Percentiles rank a stretch among this genome's conserved stretches.
These are phyloP conservation scores for Chrysanthemum seticuspe DNA, from an alignment of 129 eudicot species.

Conservation along the genomic window DNA sequence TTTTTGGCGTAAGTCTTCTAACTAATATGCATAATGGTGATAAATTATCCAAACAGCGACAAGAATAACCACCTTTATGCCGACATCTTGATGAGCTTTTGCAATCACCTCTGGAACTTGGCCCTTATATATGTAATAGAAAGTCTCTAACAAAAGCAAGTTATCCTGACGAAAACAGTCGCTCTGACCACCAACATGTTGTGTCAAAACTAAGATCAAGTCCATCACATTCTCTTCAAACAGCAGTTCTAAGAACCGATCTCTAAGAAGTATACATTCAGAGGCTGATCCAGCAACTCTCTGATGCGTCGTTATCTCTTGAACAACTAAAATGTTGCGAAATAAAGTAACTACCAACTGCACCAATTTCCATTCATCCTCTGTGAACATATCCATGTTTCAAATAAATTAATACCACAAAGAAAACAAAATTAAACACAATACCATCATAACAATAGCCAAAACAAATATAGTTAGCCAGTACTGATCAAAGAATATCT, in stretches of 20 bases:
- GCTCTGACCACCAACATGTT: slow-evolving; percentile 72
- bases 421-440: no score
- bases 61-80: no score
- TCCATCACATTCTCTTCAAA: slow-evolving; percentile 95
- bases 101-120: slow-evolving; percentile 81
- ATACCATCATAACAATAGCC: no score
- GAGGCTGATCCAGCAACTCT: slow-evolving; percentile 70
- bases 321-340: slow-evolving; percentile 82
- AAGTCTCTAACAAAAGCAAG: slow-evolving; percentile 84
- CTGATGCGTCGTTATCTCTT: slow-evolving; percentile 73
- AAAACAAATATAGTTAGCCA: no score
- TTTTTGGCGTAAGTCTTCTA: no score
- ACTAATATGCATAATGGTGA: not conserved
- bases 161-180: slow-evolving; percentile 80
- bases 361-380: slow-evolving; percentile 94
- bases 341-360: slow-evolving; percentile 89
- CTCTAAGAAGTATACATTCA: slow-evolving; percentile 63
- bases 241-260: slow-evolving; percentile 66
- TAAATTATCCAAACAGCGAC: not conserved
- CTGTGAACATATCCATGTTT: slow-evolving; percentile 61
- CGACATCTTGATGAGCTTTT: slow-evolving; percentile 47
- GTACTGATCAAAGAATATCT: no score
- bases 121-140: slow-evolving; percentile 66
- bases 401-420: no score
- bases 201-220: slow-evolving; percentile 68